Percentiles rank a stretch among this genome's conserved stretches.
phyloP scores from a whole-genome alignment of 805 yeast genomes.

The Barnettozyma siamensis region DNA sequence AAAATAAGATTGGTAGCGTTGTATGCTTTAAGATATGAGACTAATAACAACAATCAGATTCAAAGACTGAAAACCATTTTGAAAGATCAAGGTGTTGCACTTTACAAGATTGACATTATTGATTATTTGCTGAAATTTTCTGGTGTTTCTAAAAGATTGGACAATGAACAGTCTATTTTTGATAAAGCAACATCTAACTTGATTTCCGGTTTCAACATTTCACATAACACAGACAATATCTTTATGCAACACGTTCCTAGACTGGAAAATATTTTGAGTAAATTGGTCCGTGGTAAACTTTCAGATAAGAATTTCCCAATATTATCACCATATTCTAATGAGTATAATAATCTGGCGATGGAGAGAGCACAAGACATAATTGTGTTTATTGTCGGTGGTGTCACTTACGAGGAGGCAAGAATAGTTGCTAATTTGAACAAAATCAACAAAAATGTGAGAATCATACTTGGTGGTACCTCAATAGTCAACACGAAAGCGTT shows the following conservation, averaged over 20 bases:
- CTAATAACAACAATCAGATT: slow-evolving; percentile 39
- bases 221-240: slow-evolving; percentile 52
- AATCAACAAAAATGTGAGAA: slow-evolving; percentile 48
- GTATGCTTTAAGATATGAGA: slow-evolving; percentile 68
- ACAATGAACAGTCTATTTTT: slow-evolving; percentile 27
- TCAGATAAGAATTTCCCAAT: slow-evolving; percentile 37
- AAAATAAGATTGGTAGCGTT: slow-evolving; percentile 71
- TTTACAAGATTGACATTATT: slow-evolving; percentile 19
- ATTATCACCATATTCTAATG: slow-evolving; percentile 29
- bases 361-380: slow-evolving; percentile 59
- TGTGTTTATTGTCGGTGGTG: slow-evolving; percentile 78
- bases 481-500: slow-evolving; percentile 41
- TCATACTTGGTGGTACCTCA: slow-evolving; percentile 80
- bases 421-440: slow-evolving; percentile 66
- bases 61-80: slow-evolving; percentile 33
- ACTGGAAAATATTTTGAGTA: slow-evolving; percentile 38
- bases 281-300: slow-evolving; percentile 31
- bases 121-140: slow-evolving; percentile 40
- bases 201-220: slow-evolving; percentile 31
- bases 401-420: slow-evolving; percentile 88
- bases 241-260: slow-evolving; percentile 91
- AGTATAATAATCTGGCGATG: slow-evolving; percentile 14
- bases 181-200: slow-evolving; percentile 25
- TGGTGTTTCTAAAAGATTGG: slow-evolving; percentile 39
- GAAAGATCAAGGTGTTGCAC: slow-evolving; percentile 29